Evolutionary conservation across 2,329 filamentous ascomycete genomes (phyloP), one percentile per base, ranked within the genome.

Genomic region (Xylariaceae sp.): DNA sequence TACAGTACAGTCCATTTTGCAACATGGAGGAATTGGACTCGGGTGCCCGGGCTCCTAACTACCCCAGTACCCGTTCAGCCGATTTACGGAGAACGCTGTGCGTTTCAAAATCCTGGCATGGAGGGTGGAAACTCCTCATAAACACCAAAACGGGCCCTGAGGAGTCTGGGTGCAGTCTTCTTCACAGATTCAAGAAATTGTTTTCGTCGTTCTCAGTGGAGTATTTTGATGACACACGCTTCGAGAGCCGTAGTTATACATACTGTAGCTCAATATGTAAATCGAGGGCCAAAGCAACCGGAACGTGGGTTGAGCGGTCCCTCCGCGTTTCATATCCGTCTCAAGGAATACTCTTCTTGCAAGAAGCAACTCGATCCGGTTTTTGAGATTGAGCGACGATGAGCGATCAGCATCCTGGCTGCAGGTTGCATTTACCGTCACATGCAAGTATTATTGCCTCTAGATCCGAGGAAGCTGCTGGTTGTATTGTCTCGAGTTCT

Each of bases 301-400:
- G 30, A n/a, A 32, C 30, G 30, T 17, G 13, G 30, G 13, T 13
- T 6, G 30, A 13, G 30, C 30, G 26, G 41, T 41, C 44, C 41
- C 33, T 47, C 38, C 16, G 24, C 38, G 54, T 56, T 55, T 56
- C 54, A 56, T 38, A 50, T 43, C 47, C 48, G 52, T 56, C 52
- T 54, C 53, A 53, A 54, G 42, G 16, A 41, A 19, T 37, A 16
- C 24, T 39, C 22, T 29, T 11, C 39, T 30, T 15, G 34, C 30
- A 17, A 19, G 13, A 22, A 36, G 19, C 13, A 15, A 36, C 38
- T 28, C 18, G 24, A 2, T 13, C 17, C 13, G 13, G 4, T 26
- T 16, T 29, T 37, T 30, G n/a, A 38, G 24, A 26, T 18, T 3
- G 3, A 18, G 24, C 15, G 34, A 26, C 22, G 22, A 26, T 26